These are phyloP conservation scores for Fusarium vanettenii DNA, from an alignment of 2,329 filamentous ascomycete genomes.

Conservation along the genomic window DNA sequence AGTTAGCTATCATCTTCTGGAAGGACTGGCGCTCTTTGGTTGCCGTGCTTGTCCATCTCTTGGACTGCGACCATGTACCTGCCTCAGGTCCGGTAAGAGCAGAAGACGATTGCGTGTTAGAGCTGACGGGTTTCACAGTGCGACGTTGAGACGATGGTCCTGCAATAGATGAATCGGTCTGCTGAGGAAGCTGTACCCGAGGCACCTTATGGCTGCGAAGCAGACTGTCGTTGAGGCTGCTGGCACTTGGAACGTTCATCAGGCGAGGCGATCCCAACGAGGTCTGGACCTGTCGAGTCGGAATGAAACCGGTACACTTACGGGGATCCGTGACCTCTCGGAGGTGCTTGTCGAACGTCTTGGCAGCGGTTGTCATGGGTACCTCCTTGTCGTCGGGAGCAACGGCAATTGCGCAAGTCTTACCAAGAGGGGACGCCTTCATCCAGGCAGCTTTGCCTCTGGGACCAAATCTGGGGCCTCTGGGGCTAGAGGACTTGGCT, in stretches of 20 bases:
- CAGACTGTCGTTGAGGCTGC: background rate
- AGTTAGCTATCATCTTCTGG: constrained; percentile 50
- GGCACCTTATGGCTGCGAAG: background rate
- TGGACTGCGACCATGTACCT: constrained; percentile 53
- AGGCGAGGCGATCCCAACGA: constrained; percentile 1
- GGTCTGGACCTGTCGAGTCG: constrained; percentile 27
- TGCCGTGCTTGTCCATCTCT: constrained; percentile 52
- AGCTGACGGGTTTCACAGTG: constrained; percentile 12
- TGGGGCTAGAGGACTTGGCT: background rate
- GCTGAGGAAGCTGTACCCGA: background rate
- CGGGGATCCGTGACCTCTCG: constrained; percentile 9
- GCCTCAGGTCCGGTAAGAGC: constrained; percentile 19
- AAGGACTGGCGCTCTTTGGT: constrained; percentile 49
- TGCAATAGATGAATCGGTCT: background rate
- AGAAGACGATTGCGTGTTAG: constrained; percentile 8
- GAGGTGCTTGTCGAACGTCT: constrained; percentile 17
- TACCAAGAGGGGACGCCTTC: constrained; percentile 22
- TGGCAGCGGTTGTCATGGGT: background rate
- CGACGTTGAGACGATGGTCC: constrained; percentile 21
- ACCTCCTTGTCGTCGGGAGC: background rate
- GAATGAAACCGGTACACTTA: constrained; percentile 27
- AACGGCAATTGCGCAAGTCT: constrained; percentile 16
- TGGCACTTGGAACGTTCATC: constrained; percentile 1
- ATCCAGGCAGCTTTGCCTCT: constrained; percentile 21
- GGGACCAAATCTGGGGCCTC: constrained; percentile 8